phyloP scores from a whole-genome alignment of 2,329 filamentous ascomycete genomes.

The Metarhizium album region DNA sequence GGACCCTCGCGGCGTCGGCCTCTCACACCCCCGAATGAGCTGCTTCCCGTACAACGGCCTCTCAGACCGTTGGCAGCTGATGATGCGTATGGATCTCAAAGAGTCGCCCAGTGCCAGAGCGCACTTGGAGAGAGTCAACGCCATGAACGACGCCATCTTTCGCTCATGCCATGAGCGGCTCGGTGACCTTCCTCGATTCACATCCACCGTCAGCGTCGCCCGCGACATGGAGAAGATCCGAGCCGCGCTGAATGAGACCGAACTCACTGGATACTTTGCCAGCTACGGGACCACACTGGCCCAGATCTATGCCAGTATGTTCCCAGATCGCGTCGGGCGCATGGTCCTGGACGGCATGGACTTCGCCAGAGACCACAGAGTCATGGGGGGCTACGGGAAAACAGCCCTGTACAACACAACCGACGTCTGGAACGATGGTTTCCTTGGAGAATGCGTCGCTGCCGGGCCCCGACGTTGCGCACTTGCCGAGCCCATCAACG shows the following conservation, averaged over 20 bases:
- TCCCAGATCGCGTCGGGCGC: conserved; percentile 33
- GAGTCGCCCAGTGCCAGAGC: too few relatives aligned
- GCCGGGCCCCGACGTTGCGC: too few relatives aligned
- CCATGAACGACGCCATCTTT: not conserved
- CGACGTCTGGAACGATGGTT: too few relatives aligned
- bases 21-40: not conserved
- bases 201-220: conserved; percentile 32
- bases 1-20: not conserved
- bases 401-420: too few relatives aligned
- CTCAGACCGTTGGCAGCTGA: too few relatives aligned
- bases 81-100: too few relatives aligned
- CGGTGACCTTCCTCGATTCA: conserved; percentile 32
- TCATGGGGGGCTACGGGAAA: conserved; percentile 16
- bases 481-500: too few relatives aligned
- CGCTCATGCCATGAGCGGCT: conserved; percentile 28
- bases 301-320: conserved; percentile 38
- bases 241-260: conserved; percentile 29
- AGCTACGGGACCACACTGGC: conserved; percentile 26
- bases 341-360: conserved; percentile 37
- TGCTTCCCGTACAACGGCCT: not conserved
- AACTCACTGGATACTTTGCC: conserved; percentile 33
- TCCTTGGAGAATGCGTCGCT: too few relatives aligned
- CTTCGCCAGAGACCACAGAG: conserved; percentile 31
- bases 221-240: conserved; percentile 37
- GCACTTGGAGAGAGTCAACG: not conserved